Evolutionary conservation across 2,329 filamentous ascomycete genomes (phyloP), one percentile per base, ranked within the genome.

Genomic region (Epichloe hybrida): DNA sequence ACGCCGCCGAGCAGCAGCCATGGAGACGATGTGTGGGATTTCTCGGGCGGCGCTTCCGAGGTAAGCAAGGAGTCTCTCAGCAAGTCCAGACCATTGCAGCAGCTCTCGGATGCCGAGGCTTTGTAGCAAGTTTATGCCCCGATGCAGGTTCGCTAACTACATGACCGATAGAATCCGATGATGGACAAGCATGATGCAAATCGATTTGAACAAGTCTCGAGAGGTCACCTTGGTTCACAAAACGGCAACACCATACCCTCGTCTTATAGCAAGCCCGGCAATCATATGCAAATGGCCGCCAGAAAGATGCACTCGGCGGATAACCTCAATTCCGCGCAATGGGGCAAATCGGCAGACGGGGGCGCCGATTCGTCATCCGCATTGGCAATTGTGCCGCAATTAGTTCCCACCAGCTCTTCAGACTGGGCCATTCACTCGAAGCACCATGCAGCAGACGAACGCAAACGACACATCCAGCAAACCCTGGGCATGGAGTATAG

Each of bases 1-100:
- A 72, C 70, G 54, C 71, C 73, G 52, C 69, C 74, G 15, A 69
- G 67, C 56, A 76, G 72, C 60, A 71, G 70, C 50, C 70, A 78
- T 60, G 75, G 68, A 45, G 68, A 74, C 44, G 67, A 65, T 39
- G 65, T 68, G 21, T 79, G 76, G 75, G 67, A 66, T 20, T 66
- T 67, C 48, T 56, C 60, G 40, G 54, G 63, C 9, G 54, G 54
- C 38, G 60, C 67, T 17, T 53, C 60, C 50, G 66, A 72, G 64
- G 71, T 74, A 61, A 61, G 71, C 57, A 27, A 40, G 3, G 3
- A 52, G 15, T 20, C 5, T 35, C 23, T 7, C 11, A 11, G 15
- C 21, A 11, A 21, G 20, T 34, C 20, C 21, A 41, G 48, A 21
- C 15, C 3, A 31, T 20, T 17, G 38, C 12, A 23, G 39, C 31